These are phyloP conservation scores for Collybia sordida DNA, from an alignment of 768 basidiomycete genomes.

Conservation along the genomic window DNA sequence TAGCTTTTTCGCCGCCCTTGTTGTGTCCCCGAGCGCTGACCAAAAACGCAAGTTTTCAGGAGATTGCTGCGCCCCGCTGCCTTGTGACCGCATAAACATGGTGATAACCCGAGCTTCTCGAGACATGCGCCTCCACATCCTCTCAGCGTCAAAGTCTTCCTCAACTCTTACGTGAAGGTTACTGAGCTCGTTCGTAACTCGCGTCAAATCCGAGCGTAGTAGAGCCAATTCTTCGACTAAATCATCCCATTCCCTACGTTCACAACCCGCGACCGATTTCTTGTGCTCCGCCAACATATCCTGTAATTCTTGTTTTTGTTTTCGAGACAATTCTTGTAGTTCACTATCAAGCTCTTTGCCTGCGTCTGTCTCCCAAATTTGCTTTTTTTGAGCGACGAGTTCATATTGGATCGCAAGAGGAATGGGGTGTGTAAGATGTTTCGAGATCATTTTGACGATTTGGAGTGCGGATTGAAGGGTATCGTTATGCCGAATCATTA, in stretches of 20 bases:
- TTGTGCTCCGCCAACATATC: neutral
- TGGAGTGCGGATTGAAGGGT: slow-evolving; percentile 12
- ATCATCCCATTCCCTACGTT: neutral
- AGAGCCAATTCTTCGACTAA: neutral
- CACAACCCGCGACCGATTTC: neutral
- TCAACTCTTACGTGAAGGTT: neutral
- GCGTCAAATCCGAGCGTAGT: neutral
- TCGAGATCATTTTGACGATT: slow-evolving; percentile 11
- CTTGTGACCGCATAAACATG: neutral
- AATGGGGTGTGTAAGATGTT: neutral
- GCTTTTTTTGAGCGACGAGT: slow-evolving; percentile 7
- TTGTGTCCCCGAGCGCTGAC: neutral
- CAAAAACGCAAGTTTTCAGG: neutral
- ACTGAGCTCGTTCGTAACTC: neutral
- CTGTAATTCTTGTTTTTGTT: neutral
- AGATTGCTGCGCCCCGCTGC: neutral
- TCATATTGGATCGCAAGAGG: slow-evolving; percentile 18
- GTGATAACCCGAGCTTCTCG: neutral
- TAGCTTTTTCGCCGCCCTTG: neutral
- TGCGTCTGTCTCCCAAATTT: slow-evolving; percentile 12
- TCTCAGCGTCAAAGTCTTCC: neutral
- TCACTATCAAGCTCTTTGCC: neutral
- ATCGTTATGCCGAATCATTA: slow-evolving; percentile 13
- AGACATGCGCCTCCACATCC: neutral
- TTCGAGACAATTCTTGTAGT: neutral